Evolutionary conservation across 139 green algal genomes (phyloP), one percentile per base, ranked within the genome.

Genomic region (Tetradesmus lagerheimii): DNA sequence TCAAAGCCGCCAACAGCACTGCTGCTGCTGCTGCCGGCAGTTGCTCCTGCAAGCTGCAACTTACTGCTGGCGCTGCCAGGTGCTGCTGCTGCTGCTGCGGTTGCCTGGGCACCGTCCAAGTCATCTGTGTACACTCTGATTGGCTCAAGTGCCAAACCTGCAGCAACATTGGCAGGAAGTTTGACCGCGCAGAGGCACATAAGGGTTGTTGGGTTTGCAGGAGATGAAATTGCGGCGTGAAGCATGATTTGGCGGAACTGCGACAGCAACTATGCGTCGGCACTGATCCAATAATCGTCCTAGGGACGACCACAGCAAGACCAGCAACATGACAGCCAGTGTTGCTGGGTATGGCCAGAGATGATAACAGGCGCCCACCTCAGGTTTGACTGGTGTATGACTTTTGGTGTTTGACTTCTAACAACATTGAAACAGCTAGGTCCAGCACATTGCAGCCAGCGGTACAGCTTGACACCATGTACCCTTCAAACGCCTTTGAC

Each of bases 111-210:
- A 0, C 29, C 45, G 37, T 89, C 74, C 11, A 89, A n/a, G 41
- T 75, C 71, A 29, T 83, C 64, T 37, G 64, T 74, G n/a, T 88
- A 31, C 11, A 88, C 83, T 67, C 12, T 16, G 12, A 88, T 41
- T 25, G 16, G 43, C 23, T 83, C 71, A 74, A 74, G 64, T 6
- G 71, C 8, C 38, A 89, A 29, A 0, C 39, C 71, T 89, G 66
- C 45, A 43, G 29, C 31, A 75, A 2, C 1, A 35, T 15, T 50
- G 9, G 5, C 43, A 50, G 43, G 43, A 50, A 5, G 9, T 9
- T 5, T 5, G 43, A 9, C 9, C 9, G 43, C 6, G 43, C 43
- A 50, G n/a, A n/a, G n/a, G n/a, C 43, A 50, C 43, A 50, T 50
- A 50, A 50, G 43, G 5, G 43, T 9, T 15, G 43, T 50, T 50